These are phyloP conservation scores for Isabelozyma pseudorhagii DNA, from an alignment of 805 yeast species.

Conservation along the genomic window DNA sequence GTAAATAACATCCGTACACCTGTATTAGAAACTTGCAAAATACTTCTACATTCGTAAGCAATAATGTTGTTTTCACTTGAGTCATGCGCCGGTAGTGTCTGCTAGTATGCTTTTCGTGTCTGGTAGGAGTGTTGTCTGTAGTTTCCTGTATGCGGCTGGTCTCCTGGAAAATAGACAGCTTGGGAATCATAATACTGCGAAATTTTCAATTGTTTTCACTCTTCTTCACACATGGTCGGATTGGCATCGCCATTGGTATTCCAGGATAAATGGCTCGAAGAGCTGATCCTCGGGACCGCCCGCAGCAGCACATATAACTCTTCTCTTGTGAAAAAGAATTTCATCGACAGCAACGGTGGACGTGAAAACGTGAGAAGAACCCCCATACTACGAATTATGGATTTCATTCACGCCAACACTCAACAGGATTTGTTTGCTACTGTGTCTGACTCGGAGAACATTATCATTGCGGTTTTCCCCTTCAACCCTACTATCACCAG, in stretches of 20 bases:
- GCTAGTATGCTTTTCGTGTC: no score
- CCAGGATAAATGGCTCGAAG: slow-evolving; percentile 22
- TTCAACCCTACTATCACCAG: slow-evolving; percentile 19
- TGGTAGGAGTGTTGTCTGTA: no score
- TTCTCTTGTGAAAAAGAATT: slow-evolving; percentile 12
- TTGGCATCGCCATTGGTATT: slow-evolving; percentile 16
- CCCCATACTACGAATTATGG: slow-evolving; percentile 26
- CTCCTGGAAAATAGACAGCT: no score
- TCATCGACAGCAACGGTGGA: slow-evolving; percentile 6
- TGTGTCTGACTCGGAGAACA: slow-evolving; percentile 29
- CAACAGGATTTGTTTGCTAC: slow-evolving; percentile 24
- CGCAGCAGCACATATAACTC: slow-evolving; percentile 4
- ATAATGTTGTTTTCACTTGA: no score
- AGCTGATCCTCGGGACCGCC: slow-evolving; percentile 6
- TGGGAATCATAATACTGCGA: background rate
- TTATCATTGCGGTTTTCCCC: slow-evolving; percentile 27
- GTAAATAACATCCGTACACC: background rate
- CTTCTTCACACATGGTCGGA: background rate
- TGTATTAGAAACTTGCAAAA: no score
- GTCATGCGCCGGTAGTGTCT: no score
- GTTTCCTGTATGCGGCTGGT: no score
- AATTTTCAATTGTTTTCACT: background rate
- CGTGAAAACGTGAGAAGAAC: slow-evolving; percentile 8
- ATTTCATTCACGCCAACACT: slow-evolving; percentile 18
- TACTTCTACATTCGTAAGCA: no score